phyloP scores from a whole-genome alignment of 2,329 filamentous ascomycete genomes.

The Diaporthe longicolla region DNA sequence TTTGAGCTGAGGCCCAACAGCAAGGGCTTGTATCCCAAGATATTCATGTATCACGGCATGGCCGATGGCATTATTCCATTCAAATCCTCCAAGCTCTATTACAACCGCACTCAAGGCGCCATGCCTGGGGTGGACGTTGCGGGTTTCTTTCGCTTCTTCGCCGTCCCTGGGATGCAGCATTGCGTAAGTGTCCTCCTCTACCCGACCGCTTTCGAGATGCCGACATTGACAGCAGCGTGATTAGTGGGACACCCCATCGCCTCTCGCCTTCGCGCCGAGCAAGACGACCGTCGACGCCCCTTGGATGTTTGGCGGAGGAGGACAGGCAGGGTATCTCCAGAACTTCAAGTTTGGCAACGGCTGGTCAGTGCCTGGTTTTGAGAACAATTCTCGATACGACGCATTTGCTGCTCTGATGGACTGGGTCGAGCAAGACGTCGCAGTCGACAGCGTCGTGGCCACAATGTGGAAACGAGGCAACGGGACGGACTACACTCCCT shows the following conservation, averaged over 20 bases:
- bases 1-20: conserved; percentile 56
- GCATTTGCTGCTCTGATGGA: conserved; percentile 42
- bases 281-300: conserved; percentile 48
- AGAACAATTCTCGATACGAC: conserved; percentile 53
- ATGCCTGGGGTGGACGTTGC: conserved; percentile 45
- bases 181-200: conserved; percentile 38
- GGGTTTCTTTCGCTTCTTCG: conserved; percentile 65
- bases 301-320: conserved; percentile 52
- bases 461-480: conserved; percentile 44
- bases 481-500: conserved; percentile 33
- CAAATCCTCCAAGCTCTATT: conserved; percentile 53
- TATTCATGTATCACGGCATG: conserved; percentile 63
- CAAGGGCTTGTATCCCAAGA: conserved; percentile 57
- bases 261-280: conserved; percentile 30
- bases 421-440: conserved; percentile 45
- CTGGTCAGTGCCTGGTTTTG: conserved; percentile 45
- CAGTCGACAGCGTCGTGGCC: conserved; percentile 35
- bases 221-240: not conserved
- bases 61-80: conserved; percentile 58
- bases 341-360: conserved; percentile 41
- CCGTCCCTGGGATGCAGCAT: conserved; percentile 65
- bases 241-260: conserved; percentile 32
- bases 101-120: conserved; percentile 48
- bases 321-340: conserved; percentile 45
- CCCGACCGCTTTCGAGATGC: not conserved